A percentile compares a stretch with the other conserved stretches of the same genome.
These are phyloP conservation scores for Ceriops zippeliana DNA, from an alignment of 345 rosid species.

Conservation along the genomic window DNA sequence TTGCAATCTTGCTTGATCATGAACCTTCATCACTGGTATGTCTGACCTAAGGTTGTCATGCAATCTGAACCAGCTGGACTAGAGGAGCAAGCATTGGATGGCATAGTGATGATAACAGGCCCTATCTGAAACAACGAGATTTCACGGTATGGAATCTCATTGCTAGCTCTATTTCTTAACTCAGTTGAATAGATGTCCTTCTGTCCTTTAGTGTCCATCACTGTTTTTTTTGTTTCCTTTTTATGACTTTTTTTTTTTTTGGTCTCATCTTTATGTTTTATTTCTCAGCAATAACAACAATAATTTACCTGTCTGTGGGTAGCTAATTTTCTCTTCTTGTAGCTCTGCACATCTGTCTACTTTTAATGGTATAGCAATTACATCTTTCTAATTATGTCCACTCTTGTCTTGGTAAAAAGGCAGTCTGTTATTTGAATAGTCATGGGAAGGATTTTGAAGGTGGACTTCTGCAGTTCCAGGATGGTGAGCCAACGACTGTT, in stretches of 20 bases:
- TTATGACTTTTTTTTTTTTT: no score
- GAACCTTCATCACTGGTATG: not conserved
- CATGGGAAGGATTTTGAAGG: slow-evolving; percentile 68
- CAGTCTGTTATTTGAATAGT: slow-evolving; percentile 89
- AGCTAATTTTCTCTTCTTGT: no score
- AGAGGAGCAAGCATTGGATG: slow-evolving; percentile 92
- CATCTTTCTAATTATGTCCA: no score
- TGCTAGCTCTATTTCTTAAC: not conserved
- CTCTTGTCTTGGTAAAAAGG: slow-evolving; percentile 42
- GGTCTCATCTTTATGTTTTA: no score
- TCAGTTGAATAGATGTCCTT: not conserved
- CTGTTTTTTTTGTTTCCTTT: not conserved
- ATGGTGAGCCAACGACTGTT: slow-evolving; percentile 60
- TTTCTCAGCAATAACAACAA: no score
- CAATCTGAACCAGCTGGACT: slow-evolving; percentile 55
- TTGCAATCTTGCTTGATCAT: not conserved
- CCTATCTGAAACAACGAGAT: slow-evolving; percentile 75
- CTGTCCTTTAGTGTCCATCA: not conserved
- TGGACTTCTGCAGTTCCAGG: slow-evolving; percentile 78
- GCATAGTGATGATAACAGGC: slow-evolving; percentile 92
- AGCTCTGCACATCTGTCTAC: no score
- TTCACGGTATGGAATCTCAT: slow-evolving; percentile 44
- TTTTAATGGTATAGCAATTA: no score
- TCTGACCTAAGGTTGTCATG: not conserved
- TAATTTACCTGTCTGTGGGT: no score